Evolutionary conservation across 2,329 filamentous ascomycete species (phyloP).

Genomic region (Cladophialophora bantiana): DNA sequence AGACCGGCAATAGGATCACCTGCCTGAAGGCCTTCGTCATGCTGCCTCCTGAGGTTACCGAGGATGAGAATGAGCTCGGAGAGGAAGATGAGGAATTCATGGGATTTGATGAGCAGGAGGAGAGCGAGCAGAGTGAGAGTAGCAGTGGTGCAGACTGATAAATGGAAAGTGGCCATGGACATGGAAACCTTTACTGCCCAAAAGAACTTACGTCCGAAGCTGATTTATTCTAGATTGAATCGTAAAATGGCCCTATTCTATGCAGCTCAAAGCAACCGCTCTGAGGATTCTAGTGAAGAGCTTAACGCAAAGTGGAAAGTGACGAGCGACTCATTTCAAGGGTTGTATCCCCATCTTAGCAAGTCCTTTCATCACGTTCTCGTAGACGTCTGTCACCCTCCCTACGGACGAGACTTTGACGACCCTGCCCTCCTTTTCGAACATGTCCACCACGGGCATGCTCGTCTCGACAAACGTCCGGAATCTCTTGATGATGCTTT

Average conservation of each 20-base stretch:
- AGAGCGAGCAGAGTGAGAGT: constrained; percentile 43
- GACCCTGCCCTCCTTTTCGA: constrained; percentile 76
- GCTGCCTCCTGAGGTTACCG: constrained; percentile 65
- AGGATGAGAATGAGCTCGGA: constrained; percentile 46
- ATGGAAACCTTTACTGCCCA: background rate
- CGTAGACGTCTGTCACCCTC: constrained; percentile 69
- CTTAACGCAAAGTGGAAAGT: background rate
- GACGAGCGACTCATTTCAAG: constrained; percentile 21
- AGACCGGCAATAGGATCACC: constrained; percentile 87
- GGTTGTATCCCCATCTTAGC: constrained; percentile 49
- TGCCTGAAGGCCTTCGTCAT: constrained; percentile 87
- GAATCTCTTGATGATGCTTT: constrained; percentile 96
- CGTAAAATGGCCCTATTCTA: background rate
- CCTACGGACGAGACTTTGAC: constrained; percentile 79
- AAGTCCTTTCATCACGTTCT: constrained; percentile 59
- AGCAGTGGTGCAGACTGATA: constrained; percentile 37
- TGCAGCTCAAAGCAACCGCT: background rate
- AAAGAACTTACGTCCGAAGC: background rate
- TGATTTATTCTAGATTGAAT: background rate
- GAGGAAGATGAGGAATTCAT: constrained; percentile 32
- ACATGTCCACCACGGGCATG: constrained; percentile 95
- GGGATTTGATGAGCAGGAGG: constrained; percentile 29
- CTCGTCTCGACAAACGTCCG: constrained; percentile 91
- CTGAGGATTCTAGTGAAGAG: background rate
- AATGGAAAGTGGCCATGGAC: background rate